Conservation (phyloP, 441 rosid species). For the Erodium moschatum region DNA sequence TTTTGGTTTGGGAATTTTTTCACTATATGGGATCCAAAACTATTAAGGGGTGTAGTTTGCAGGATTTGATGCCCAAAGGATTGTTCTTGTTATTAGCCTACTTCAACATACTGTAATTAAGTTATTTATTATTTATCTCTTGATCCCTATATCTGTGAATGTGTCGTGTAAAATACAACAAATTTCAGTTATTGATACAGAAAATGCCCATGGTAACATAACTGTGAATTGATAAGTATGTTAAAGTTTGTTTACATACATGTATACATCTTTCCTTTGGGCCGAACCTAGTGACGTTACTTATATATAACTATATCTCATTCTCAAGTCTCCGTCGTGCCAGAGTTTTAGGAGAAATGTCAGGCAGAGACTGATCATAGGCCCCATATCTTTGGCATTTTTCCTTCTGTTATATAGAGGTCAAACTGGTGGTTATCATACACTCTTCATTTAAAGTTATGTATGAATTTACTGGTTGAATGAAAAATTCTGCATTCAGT, state of each 20-base stretch:
- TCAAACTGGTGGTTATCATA: too few relatives aligned
- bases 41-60: background rate
- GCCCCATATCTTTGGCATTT: background rate
- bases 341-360: background rate
- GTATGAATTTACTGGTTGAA: conserved; percentile 4
- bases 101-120: too few relatives aligned
- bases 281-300: background rate
- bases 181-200: background rate
- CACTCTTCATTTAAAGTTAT: background rate
- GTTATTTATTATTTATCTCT: too few relatives aligned
- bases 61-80: background rate
- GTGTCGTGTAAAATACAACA: too few relatives aligned
- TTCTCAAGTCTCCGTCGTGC: background rate
- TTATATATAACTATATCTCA: background rate
- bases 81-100: background rate
- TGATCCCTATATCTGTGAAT: too few relatives aligned
- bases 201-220: background rate
- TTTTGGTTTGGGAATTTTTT: background rate
- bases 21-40: background rate
- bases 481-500: background rate
- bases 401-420: too few relatives aligned
- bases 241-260: background rate
- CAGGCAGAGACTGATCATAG: background rate
- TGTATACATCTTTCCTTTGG: background rate
- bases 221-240: conserved; percentile 1